Evolutionary conservation across 331 rosid species (phyloP).

Genomic region (Rosa hybrid): DNA sequence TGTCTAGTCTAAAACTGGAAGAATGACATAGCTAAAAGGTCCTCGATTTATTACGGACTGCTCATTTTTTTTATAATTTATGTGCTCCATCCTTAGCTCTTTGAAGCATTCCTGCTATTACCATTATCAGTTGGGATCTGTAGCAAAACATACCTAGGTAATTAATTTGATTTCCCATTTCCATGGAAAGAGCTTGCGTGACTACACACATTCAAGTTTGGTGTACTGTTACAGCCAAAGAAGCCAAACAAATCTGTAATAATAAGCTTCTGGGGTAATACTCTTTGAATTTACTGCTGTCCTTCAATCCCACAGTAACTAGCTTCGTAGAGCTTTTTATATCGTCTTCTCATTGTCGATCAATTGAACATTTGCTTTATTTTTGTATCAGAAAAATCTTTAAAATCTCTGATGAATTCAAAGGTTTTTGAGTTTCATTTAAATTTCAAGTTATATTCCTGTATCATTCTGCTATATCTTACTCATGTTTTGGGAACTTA

Average conservation of each 20-base stretch:
- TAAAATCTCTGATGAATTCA: neutral
- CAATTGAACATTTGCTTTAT: neutral
- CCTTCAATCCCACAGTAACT: too few species aligned
- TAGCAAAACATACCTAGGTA: neutral
- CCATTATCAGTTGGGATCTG: neutral
- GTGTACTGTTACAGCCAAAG: neutral
- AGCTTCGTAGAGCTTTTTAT: neutral
- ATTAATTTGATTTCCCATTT: constrained; percentile 1
- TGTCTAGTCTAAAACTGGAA: neutral
- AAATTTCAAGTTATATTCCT: neutral
- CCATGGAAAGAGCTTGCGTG: neutral
- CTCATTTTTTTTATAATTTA: neutral
- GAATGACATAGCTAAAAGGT: neutral
- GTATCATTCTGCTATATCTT: neutral
- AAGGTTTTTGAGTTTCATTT: neutral
- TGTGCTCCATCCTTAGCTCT: neutral
- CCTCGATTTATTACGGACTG: neutral
- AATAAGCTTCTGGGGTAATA: neutral
- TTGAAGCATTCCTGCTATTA: neutral
- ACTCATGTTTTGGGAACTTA: neutral
- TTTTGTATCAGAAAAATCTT: neutral
- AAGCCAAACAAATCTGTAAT: too few species aligned
- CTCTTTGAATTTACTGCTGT: neutral
- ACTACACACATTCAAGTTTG: neutral
- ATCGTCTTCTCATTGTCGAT: neutral